These are phyloP conservation scores for Mycena haematopus DNA, from an alignment of 768 basidiomycete species.

Conservation along the genomic window DNA sequence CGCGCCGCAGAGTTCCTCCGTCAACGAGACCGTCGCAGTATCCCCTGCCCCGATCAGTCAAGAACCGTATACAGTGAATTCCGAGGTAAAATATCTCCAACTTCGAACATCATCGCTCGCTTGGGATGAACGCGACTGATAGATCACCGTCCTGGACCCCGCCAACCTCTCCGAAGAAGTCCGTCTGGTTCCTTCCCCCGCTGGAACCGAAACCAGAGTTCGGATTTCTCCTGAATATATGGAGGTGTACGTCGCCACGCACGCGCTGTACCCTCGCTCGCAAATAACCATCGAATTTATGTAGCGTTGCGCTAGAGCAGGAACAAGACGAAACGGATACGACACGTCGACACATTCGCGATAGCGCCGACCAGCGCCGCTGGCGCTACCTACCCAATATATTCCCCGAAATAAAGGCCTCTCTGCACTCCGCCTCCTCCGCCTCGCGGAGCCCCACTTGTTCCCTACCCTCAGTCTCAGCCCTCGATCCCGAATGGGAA, in stretches of 20 bases:
- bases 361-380: conserved; percentile 16
- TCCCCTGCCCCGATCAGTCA: neutral
- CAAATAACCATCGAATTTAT: neutral
- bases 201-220: conserved; percentile 11
- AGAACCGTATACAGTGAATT: neutral
- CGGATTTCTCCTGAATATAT: conserved; percentile 22
- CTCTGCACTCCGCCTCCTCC: conserved; percentile 7
- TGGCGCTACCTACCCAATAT: conserved; percentile 9
- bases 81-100: neutral
- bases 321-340: neutral
- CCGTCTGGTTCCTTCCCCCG: conserved; percentile 10
- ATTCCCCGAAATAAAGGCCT: conserved; percentile 16
- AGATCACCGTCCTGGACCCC: conserved; percentile 15
- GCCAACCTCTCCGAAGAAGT: conserved; percentile 20
- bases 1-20: neutral
- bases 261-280: neutral
- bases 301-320: conserved; percentile 8
- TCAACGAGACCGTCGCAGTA: neutral
- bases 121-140: neutral
- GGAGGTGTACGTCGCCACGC: conserved; percentile 9
- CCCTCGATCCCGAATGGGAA: conserved; percentile 13
- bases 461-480: neutral
- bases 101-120: neutral
- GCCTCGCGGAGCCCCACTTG: neutral
- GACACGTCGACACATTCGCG: neutral